Percentiles rank a stretch among this genome's conserved stretches.
These are phyloP conservation scores for Ceratocystis huliohia DNA, from an alignment of 2,329 filamentous ascomycete genomes.

Conservation along the genomic window DNA sequence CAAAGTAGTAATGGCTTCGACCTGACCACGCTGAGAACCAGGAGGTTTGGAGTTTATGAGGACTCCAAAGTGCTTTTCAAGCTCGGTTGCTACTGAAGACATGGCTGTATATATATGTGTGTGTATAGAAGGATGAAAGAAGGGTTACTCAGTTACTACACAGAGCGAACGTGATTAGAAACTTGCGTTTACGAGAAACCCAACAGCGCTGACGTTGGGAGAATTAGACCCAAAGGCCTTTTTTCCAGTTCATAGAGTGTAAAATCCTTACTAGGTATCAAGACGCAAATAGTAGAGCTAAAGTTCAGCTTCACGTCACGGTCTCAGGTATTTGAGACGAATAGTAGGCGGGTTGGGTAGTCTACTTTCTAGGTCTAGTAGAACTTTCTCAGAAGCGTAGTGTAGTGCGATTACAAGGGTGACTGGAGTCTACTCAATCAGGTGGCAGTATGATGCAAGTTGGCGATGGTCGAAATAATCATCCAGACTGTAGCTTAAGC, in stretches of 20 bases:
- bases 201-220: neutral
- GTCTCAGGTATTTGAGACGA: neutral
- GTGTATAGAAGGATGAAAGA: neutral
- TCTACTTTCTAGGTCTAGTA: neutral
- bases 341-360: neutral
- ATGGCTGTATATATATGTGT: slow-evolving; percentile 33
- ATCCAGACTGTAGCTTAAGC: neutral
- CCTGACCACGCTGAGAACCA: slow-evolving; percentile 86
- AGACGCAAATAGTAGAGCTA: neutral
- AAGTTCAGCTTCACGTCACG: neutral
- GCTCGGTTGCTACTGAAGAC: slow-evolving; percentile 76
- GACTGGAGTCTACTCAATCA: slow-evolving; percentile 1
- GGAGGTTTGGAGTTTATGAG: slow-evolving; percentile 87
- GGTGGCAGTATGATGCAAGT: neutral
- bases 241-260: neutral
- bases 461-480: neutral
- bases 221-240: neutral
- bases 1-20: slow-evolving; percentile 71
- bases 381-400: neutral
- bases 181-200: neutral
- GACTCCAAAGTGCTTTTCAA: slow-evolving; percentile 80
- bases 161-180: slow-evolving; percentile 8
- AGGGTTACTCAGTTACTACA: neutral
- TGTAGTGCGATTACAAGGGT: neutral
- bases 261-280: neutral